These are phyloP conservation scores for Colletotrichum melonis DNA, from an alignment of 2,329 filamentous ascomycete genomes.

Conservation along the genomic window DNA sequence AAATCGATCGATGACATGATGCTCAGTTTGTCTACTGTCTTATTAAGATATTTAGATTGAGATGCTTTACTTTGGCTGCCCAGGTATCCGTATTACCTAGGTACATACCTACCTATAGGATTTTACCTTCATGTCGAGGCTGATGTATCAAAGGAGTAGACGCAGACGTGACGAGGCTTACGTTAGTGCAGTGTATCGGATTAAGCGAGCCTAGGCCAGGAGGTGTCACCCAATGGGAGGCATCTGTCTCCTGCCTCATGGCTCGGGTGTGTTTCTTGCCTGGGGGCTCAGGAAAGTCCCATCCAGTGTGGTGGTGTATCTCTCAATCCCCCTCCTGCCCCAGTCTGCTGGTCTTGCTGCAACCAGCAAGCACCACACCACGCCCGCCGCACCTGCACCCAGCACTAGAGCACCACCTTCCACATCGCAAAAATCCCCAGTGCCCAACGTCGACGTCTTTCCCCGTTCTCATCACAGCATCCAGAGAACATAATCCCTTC, in stretches of 20 bases:
- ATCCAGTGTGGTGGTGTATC: not conserved
- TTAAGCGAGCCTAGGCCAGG: conserved; percentile 29
- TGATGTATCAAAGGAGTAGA: not conserved
- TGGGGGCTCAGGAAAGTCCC: not conserved
- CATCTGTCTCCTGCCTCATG: conserved; percentile 18
- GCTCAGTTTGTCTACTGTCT: not conserved
- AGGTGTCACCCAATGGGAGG: conserved; percentile 5
- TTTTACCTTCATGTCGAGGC: not conserved
- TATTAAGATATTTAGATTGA: too few relatives aligned
- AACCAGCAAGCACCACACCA: conserved; percentile 22
- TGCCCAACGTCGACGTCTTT: conserved; percentile 22
- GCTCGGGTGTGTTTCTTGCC: not conserved
- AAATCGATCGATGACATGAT: not conserved
- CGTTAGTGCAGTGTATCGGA: conserved; percentile 3
- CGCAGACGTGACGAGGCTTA: not conserved
- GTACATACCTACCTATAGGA: not conserved
- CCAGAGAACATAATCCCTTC: conserved; percentile 26
- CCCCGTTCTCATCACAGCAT: conserved; percentile 23
- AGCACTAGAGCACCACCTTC: conserved; percentile 22
- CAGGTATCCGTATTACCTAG: not conserved
- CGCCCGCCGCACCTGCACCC: conserved; percentile 4
- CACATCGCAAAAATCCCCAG: conserved; percentile 33
- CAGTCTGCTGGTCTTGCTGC: conserved; percentile 10
- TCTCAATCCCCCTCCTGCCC: not conserved
- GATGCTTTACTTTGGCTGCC: not conserved